These are phyloP conservation scores for Phytopythium oedochilum DNA, from an alignment of 352 stramenopile species.

Conservation along the genomic window DNA sequence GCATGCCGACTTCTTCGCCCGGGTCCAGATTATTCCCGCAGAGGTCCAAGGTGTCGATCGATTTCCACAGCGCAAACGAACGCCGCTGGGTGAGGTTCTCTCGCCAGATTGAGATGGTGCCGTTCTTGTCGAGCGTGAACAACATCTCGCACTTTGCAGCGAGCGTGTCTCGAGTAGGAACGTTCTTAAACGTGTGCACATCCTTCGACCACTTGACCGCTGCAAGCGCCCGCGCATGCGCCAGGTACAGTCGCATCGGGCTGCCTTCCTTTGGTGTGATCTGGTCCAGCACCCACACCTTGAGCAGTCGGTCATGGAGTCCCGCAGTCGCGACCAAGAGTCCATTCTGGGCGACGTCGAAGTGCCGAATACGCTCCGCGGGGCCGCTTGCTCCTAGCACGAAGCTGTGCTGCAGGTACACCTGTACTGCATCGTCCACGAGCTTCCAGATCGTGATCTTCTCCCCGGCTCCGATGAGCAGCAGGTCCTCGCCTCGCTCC, in stretches of 20 bases:
- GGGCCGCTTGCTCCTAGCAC: slow-evolving; percentile 18
- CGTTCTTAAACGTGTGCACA: slow-evolving; percentile 37
- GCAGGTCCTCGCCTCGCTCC: slow-evolving; percentile 59
- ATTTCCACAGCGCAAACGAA: slow-evolving; percentile 72
- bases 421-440: slow-evolving; percentile 68
- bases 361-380: slow-evolving; percentile 30
- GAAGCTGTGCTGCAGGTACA: slow-evolving; percentile 78
- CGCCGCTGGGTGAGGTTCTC: slow-evolving; percentile 44
- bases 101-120: slow-evolving; percentile 72
- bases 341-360: slow-evolving; percentile 58
- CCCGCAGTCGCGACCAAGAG: slow-evolving; percentile 57
- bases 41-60: slow-evolving; percentile 37
- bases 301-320: slow-evolving; percentile 61
- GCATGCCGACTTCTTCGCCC: neutral
- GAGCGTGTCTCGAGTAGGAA: neutral
- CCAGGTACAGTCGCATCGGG: slow-evolving; percentile 54
- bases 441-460: slow-evolving; percentile 82
- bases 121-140: slow-evolving; percentile 61
- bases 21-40: neutral
- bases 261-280: slow-evolving; percentile 42
- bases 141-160: slow-evolving; percentile 51
- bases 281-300: slow-evolving; percentile 59
- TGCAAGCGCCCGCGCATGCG: slow-evolving; percentile 55
- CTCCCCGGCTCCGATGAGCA: slow-evolving; percentile 63
- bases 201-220: slow-evolving; percentile 51